Evolutionary conservation across 83 land plant genomes (phyloP).

Genomic region (Thuja plicata): DNA sequence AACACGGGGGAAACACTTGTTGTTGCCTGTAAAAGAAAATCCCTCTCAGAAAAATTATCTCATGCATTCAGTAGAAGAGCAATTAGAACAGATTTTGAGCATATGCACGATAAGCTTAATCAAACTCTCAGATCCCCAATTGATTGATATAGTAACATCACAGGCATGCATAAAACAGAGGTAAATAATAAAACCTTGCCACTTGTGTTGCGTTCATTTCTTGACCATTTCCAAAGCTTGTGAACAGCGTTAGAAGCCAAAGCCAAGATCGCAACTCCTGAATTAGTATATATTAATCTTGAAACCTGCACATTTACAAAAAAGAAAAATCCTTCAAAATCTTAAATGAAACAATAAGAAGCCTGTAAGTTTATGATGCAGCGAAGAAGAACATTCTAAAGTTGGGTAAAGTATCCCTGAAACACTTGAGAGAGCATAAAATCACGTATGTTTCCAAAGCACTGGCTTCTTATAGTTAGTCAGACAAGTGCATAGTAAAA

Average conservation of each 20-base stretch:
- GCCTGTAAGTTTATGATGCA: background rate
- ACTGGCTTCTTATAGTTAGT: background rate
- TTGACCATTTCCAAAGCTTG: conserved; percentile 70
- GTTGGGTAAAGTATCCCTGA: background rate
- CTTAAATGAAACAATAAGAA: background rate
- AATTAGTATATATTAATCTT: conserved; percentile 79
- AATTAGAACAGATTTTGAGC: conserved; percentile 11
- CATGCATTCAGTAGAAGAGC: background rate
- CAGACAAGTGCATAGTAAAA: background rate
- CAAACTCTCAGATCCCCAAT: background rate
- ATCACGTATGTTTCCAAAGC: background rate
- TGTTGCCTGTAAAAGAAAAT: conserved; percentile 51
- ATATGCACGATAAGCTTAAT: background rate
- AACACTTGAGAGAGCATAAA: background rate
- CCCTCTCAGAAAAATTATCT: background rate
- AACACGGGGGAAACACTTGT: conserved; percentile 61
- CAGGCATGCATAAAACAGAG: background rate
- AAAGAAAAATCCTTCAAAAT: background rate
- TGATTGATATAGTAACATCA: background rate
- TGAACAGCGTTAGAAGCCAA: conserved; percentile 83
- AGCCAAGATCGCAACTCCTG: conserved; percentile 76
- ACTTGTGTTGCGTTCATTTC: conserved; percentile 62
- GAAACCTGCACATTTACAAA: conserved; percentile 48
- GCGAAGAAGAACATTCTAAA: background rate
- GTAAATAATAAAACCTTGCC: conserved; percentile 52